phyloP scores from a whole-genome alignment of 805 yeast genomes.

The Saccharomyces jurei region DNA sequence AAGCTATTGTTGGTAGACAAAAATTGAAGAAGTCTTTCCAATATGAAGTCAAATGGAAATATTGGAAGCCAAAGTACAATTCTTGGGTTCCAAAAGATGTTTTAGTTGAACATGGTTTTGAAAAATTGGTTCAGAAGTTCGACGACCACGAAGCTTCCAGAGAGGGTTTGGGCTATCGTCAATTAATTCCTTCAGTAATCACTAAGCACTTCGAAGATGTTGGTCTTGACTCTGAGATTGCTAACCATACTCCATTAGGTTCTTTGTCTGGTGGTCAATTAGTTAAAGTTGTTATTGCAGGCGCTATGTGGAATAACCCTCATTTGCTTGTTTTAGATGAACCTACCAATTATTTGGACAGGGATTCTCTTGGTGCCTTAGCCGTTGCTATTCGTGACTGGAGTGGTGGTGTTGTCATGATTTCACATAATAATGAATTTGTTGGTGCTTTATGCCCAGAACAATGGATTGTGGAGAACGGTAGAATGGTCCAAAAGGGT shows the following conservation, averaged over 20 bases:
- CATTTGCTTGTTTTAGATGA: conserved; percentile 93
- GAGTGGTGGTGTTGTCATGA: conserved; percentile 97
- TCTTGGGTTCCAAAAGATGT: conserved; percentile 86
- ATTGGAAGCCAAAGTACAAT: conserved; percentile 86
- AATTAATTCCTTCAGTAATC: conserved; percentile 81
- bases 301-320: conserved; percentile 99
- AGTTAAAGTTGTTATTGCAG: conserved; percentile 97
- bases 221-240: conserved; percentile 95
- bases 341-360: conserved; percentile 96
- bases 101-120: conserved; percentile 76
- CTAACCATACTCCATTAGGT: conserved; percentile 96
- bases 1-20: conserved; percentile 95
- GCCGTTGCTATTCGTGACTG: conserved; percentile 97
- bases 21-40: conserved; percentile 94
- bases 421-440: conserved; percentile 93
- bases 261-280: conserved; percentile 96
- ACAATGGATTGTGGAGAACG: conserved; percentile 95
- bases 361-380: conserved; percentile 95
- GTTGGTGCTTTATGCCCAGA: conserved; percentile 97
- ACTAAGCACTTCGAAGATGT: conserved; percentile 96
- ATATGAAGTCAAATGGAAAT: conserved; percentile 91
- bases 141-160: conserved; percentile 99
- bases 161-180: conserved; percentile 98
- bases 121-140: conserved; percentile 86
- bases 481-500: conserved; percentile 79